Percentiles rank a stretch among this genome's conserved stretches.
Conservation (phyloP, 345 rosid species). For the Xanthoceras sorbifolium region DNA sequence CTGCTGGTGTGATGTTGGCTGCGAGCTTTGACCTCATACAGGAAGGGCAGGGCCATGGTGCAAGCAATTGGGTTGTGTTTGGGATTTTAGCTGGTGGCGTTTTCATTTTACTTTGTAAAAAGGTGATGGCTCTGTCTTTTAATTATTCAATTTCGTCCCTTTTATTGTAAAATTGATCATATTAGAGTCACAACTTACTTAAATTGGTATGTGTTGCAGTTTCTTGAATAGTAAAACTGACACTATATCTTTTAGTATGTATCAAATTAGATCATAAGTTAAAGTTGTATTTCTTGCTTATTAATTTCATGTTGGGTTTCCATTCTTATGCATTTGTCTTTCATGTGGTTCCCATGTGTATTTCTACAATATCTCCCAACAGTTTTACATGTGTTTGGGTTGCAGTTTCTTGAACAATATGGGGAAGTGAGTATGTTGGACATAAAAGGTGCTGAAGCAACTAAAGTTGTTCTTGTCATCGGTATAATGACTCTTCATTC, state of each 20-base stretch:
- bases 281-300: background rate
- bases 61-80: constrained; percentile 84
- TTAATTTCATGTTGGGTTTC: background rate
- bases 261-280: background rate
- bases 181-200: background rate
- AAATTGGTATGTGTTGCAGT: background rate
- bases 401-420: constrained; percentile 89
- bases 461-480: constrained; percentile 91
- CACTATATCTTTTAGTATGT: background rate
- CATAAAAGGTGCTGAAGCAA: constrained; percentile 95
- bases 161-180: background rate
- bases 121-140: constrained; percentile 51
- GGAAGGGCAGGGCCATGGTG: constrained; percentile 91
- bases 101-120: constrained; percentile 91
- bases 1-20: constrained; percentile 99
- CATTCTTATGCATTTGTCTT: background rate
- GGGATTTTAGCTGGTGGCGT: constrained; percentile 90
- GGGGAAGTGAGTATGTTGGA: constrained; percentile 99
- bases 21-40: constrained; percentile 98
- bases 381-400: constrained; percentile 18
- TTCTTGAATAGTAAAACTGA: background rate
- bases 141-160: constrained; percentile 1
- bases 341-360: background rate
- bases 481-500: constrained; percentile 99
- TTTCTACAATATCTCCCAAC: background rate